Evolutionary conservation across 2,329 filamentous ascomycete genomes (phyloP).

Genomic region (Pseudofabraea citricarpa): DNA sequence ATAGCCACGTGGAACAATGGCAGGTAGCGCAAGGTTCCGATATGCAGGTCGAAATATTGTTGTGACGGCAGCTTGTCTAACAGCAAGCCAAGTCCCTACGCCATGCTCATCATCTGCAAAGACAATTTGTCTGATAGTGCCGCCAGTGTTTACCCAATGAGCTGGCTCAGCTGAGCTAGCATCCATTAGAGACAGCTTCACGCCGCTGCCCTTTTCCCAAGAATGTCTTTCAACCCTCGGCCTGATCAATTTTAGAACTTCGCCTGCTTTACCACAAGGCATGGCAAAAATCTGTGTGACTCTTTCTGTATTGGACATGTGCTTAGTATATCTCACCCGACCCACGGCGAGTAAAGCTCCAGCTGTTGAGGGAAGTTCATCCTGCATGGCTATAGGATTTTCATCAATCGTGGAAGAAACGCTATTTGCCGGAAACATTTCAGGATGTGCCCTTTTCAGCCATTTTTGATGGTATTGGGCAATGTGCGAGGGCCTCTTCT

Average conservation of each 20-base stretch:
- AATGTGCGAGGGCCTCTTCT: slow-evolving; percentile 6
- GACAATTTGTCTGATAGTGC: slow-evolving; percentile 42
- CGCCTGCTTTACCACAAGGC: slow-evolving; percentile 23
- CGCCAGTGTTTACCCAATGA: slow-evolving; percentile 28
- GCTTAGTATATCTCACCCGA: slow-evolving; percentile 13
- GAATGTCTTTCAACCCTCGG: slow-evolving; percentile 18
- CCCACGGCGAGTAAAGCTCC: slow-evolving; percentile 20
- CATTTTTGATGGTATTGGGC: slow-evolving; percentile 16
- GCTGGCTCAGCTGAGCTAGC: slow-evolving; percentile 17
- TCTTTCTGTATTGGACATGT: slow-evolving; percentile 10
- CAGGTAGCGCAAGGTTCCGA: slow-evolving; percentile 12
- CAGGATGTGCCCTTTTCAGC: slow-evolving; percentile 20
- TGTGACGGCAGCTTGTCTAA: slow-evolving; percentile 35
- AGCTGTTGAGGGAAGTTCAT: slow-evolving; percentile 4
- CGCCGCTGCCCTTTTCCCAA: slow-evolving; percentile 20
- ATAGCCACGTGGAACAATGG: slow-evolving; percentile 4
- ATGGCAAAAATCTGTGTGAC: slow-evolving; percentile 19
- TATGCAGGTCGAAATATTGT: slow-evolving; percentile 35
- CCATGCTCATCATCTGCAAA: slow-evolving; percentile 34
- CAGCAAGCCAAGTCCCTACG: slow-evolving; percentile 37
- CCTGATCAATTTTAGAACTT: slow-evolving; percentile 24
- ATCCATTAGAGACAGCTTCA: slow-evolving; percentile 17
- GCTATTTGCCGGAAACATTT: slow-evolving; percentile 15
- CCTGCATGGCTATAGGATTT: not conserved
- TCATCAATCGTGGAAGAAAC: slow-evolving; percentile 9